phyloP scores from a whole-genome alignment of 495 filamentous ascomycete species.

The Bryoglossum gracile region DNA sequence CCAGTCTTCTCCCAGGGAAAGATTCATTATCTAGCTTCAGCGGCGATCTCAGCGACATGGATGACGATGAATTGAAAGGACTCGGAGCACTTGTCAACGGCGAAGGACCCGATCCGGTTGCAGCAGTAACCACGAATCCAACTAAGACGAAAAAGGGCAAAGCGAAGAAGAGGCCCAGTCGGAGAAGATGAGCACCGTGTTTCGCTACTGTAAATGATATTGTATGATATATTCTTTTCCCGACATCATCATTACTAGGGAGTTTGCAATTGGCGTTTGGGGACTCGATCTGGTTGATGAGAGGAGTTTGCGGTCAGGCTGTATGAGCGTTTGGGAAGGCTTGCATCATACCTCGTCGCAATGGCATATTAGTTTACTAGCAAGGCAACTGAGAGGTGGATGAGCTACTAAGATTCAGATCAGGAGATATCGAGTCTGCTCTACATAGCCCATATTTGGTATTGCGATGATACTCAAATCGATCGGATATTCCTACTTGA shows the following conservation, averaged over 20 bases:
- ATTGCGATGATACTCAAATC: no score
- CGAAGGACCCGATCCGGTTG: neutral
- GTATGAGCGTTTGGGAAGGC: neutral
- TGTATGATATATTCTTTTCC: constrained; percentile 18
- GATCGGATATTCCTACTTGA: no score
- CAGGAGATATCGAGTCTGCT: no score
- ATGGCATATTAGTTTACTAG: no score
- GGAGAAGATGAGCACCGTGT: constrained; percentile 1
- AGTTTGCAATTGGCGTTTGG: neutral
- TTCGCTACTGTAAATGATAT: constrained; percentile 14
- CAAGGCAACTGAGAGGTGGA: no score
- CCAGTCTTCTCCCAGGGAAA: constrained; percentile 60
- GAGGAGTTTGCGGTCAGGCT: neutral
- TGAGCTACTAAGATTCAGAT: no score
- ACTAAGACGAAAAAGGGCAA: constrained; percentile 23
- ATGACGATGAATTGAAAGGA: constrained; percentile 75
- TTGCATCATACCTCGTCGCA: no score
- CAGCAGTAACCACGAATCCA: neutral
- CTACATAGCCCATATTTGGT: no score
- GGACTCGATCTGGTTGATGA: no score
- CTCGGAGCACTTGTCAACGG: constrained; percentile 36
- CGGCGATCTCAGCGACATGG: constrained; percentile 83
- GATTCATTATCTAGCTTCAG: constrained; percentile 68
- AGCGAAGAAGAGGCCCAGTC: constrained; percentile 19
- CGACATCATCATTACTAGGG: neutral